Base-by-base conservation (phyloP, 495 filamentous ascomycete species). In the Tuber umbilicatum region DNA sequence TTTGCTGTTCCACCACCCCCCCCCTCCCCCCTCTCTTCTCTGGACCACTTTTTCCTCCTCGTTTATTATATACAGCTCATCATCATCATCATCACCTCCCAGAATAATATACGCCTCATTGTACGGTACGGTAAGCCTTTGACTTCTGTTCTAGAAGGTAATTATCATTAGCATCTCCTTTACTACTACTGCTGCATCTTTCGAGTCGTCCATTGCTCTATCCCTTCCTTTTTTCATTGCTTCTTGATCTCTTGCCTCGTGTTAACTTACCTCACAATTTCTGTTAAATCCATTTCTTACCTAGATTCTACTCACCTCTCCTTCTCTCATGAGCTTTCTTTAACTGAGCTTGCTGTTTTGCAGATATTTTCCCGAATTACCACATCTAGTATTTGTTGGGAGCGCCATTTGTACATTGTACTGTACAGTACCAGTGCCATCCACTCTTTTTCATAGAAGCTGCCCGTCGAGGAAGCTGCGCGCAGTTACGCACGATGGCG, bases 401-500 rank as follows among this genome's bases (percentile, higher is more conserved):
- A 16, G 27, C 55, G 14, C 55, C 55, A 64, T 64, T 64, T 64
- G 55, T 64, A 64, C 55, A 64, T 35, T 64, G 55, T 64, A 17
- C 27, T 64, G 55, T 31, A 6, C 55, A 31, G 14, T 64, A 5
- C 55, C 10, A 27, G 27, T 64, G 14, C 50, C 50, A 31, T 60
- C 50, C 4, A 17, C 55, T 2, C n/a, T 31, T 17, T 64, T 64
- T 35, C 31, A 35, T 35, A 27, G 4, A 17, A 35, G 55, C 55
- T 35, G 27, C 55, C 55, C 55, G 10, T 64, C 27, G 27, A 31
- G 55, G 55, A 14, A 64, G 55, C 55, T 14, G 27, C 2, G 55
- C 55, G 37, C 55, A 27, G 55, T 37, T 60, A 41, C 39, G 16
- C 39, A 43, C 69, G n/a, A 64, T 60, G 40, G 82, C 78, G 78